Conservation (phyloP, 108 stramenopile genomes). For the Cyclotella distinguenda region DNA sequence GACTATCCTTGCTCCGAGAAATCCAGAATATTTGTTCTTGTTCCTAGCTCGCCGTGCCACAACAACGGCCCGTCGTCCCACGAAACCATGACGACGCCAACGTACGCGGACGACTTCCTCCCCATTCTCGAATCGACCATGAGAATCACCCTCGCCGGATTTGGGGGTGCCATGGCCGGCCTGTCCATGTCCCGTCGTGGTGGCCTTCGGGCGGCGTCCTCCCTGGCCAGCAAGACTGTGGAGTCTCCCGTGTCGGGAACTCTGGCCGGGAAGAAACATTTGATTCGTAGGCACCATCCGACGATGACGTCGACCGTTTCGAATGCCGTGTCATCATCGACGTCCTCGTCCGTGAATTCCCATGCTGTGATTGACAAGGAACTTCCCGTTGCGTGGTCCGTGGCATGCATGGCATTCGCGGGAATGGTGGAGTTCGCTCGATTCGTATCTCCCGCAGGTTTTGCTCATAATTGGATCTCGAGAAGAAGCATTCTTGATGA, state of each 20-base stretch:
- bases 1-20: no score
- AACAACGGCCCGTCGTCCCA: no score
- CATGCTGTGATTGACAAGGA: constrained; percentile 32
- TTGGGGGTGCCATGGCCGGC: constrained; percentile 69
- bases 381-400: constrained; percentile 42
- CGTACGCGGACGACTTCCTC: constrained; percentile 13
- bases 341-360: constrained; percentile 6
- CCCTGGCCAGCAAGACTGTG: not conserved
- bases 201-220: constrained; percentile 1
- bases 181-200: constrained; percentile 57
- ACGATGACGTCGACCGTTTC: not conserved
- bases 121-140: constrained; percentile 56
- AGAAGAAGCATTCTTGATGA: constrained; percentile 4
- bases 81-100: no score
- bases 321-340: constrained; percentile 2
- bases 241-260: not conserved
- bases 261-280: not conserved
- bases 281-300: constrained; percentile 1
- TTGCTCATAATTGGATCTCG: not conserved
- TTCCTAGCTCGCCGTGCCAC: no score
- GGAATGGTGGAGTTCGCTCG: constrained; percentile 40
- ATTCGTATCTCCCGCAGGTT: constrained; percentile 21
- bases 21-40: no score
- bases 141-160: constrained; percentile 61
- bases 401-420: constrained; percentile 51